Evolutionary conservation across 805 yeast genomes (phyloP).

Genomic region (Kregervanrija delftensis): DNA sequence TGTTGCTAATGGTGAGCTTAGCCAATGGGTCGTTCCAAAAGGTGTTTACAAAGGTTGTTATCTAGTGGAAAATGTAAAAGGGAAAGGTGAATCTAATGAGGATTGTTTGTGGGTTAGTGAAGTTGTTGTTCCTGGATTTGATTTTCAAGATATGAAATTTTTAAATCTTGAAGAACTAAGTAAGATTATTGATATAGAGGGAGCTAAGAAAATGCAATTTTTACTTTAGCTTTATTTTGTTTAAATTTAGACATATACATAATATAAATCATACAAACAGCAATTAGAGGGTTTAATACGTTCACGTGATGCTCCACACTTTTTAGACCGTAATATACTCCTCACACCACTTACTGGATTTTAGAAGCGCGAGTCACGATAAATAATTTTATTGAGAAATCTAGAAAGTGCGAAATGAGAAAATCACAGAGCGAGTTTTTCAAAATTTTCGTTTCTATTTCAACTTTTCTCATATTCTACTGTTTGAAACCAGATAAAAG

Average conservation of each 20-base stretch:
- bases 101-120: slow-evolving; percentile 46
- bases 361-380: too few relatives aligned
- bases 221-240: too few relatives aligned
- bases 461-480: too few relatives aligned
- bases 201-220: slow-evolving; percentile 25
- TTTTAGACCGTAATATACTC: too few relatives aligned
- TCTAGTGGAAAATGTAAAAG: slow-evolving; percentile 30
- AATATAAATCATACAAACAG: too few relatives aligned
- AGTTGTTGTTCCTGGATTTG: slow-evolving; percentile 59
- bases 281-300: too few relatives aligned
- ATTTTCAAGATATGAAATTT: slow-evolving; percentile 45
- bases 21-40: slow-evolving; percentile 62
- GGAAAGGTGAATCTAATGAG: slow-evolving; percentile 23
- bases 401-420: too few relatives aligned
- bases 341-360: too few relatives aligned
- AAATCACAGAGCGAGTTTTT: not conserved
- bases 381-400: too few relatives aligned
- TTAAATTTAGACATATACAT: too few relatives aligned
- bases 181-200: slow-evolving; percentile 31
- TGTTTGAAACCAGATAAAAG: not conserved
- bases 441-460: slow-evolving; percentile 2
- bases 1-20: slow-evolving; percentile 37
- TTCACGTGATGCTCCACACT: too few relatives aligned
- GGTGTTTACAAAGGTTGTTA: slow-evolving; percentile 53
- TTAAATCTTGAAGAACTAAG: slow-evolving; percentile 30